These are phyloP conservation scores for Boletus calvinii DNA, from an alignment of 1,284 basidiomycete genomes.

Conservation along the genomic window DNA sequence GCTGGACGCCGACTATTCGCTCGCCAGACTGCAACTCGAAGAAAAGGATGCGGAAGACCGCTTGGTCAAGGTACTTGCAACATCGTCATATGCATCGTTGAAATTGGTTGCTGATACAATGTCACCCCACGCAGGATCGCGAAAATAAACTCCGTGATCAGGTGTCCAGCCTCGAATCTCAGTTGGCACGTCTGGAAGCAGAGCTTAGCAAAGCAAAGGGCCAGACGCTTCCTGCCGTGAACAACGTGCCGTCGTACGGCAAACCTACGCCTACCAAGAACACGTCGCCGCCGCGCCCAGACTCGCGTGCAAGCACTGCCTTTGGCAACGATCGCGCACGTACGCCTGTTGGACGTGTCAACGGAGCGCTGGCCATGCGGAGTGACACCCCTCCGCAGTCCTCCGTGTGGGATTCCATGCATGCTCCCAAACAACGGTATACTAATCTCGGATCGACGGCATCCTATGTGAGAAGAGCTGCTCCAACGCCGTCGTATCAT, in stretches of 20 bases:
- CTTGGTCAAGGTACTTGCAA: constrained; percentile 52
- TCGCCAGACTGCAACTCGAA: constrained; percentile 67
- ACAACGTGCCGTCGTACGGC: constrained; percentile 34
- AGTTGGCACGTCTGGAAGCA: constrained; percentile 54
- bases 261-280: constrained; percentile 31
- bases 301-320: constrained; percentile 66
- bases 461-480: constrained; percentile 40
- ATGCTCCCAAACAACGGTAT: constrained; percentile 50
- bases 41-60: constrained; percentile 70
- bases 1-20: constrained; percentile 65
- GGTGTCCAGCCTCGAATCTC: constrained; percentile 59
- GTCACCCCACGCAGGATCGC: constrained; percentile 57
- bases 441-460: constrained; percentile 25
- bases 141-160: constrained; percentile 68
- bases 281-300: constrained; percentile 53
- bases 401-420: constrained; percentile 74
- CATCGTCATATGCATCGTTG: constrained; percentile 1
- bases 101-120: constrained; percentile 10
- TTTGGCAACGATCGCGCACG: constrained; percentile 44
- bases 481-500: constrained; percentile 26
- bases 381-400: constrained; percentile 50
- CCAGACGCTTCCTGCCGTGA: constrained; percentile 22
- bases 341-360: constrained; percentile 38
- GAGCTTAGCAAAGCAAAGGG: constrained; percentile 57
- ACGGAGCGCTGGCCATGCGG: constrained; percentile 33